A percentile compares a stretch with the other conserved stretches of the same genome.
Conservation (phyloP, 2,329 filamentous ascomycete genomes). For the Plectosphaerella sp. region DNA sequence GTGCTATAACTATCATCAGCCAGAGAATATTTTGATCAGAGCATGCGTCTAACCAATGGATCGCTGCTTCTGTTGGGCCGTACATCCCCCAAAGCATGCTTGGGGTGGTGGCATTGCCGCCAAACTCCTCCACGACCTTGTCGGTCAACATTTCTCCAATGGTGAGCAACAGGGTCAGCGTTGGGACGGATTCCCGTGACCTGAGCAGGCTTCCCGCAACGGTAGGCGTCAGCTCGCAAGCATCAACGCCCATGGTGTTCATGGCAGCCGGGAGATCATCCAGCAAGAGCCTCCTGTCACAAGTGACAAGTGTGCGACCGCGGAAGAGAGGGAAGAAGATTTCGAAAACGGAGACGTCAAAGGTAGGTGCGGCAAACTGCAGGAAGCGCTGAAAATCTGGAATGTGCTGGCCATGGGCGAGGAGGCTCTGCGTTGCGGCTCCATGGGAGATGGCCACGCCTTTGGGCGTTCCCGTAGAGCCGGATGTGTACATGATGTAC, state of each 20-base stretch:
- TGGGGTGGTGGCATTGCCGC: slow-evolving; percentile 42
- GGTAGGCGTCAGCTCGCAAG: slow-evolving; percentile 84
- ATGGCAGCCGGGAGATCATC: slow-evolving; percentile 69
- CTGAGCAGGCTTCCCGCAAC: slow-evolving; percentile 75
- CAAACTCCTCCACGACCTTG: slow-evolving; percentile 75
- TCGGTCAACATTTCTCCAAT: slow-evolving; percentile 91
- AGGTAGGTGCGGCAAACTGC: slow-evolving; percentile 88
- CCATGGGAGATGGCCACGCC: slow-evolving; percentile 78
- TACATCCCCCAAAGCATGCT: slow-evolving; percentile 91
- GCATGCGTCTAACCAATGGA: slow-evolving; percentile 60
- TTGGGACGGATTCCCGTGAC: slow-evolving; percentile 61
- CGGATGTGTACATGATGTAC: slow-evolving; percentile 92
- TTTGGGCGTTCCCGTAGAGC: slow-evolving; percentile 85
- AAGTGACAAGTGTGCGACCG: slow-evolving; percentile 68
- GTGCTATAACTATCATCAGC: slow-evolving; percentile 44
- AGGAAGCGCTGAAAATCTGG: slow-evolving; percentile 75
- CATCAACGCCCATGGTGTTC: slow-evolving; percentile 65
- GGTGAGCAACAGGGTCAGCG: slow-evolving; percentile 68
- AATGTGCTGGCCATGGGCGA: slow-evolving; percentile 76
- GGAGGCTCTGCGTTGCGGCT: slow-evolving; percentile 74
- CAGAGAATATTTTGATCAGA: neutral
- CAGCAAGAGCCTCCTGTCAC: slow-evolving; percentile 65
- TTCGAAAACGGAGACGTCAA: slow-evolving; percentile 93
- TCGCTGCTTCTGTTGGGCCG: slow-evolving; percentile 85
- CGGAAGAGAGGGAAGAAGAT: slow-evolving; percentile 84